Base-by-base conservation (phyloP, 805 yeast species). In the Nakazawaea wyomingensis region DNA sequence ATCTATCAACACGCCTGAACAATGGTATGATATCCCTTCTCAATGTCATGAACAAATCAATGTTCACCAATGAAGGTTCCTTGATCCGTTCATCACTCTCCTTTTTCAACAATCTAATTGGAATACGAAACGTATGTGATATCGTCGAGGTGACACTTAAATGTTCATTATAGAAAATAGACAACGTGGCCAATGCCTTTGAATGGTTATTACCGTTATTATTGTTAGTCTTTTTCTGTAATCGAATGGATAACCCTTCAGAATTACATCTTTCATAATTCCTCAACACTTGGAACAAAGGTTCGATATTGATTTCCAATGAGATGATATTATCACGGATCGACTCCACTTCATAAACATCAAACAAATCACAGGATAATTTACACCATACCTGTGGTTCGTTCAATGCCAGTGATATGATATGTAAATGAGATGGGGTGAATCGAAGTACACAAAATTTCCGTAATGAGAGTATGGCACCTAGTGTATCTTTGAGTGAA, bases 311-410 rank as follows among this genome's bases (percentile, higher is more conserved):
- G 47, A 82, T 59, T 51, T 84, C 90, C 43, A 84, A 57, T 45
- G 73, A 69, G 17, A 84, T 73, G 16, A 70, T 65, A 52, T 80
- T 72, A 28, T 77, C 76, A 20, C 80, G 61, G 1, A 69, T 51
- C 35, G 83, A 74, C 39, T 66, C 71, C 27, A 79, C 68, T 47
- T 75, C 79, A 32, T 74, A 68, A 33, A 66, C 60, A 49, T 66
- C 67, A 64, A 81, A 74, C 30, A 78, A 55, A 11, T 67, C 60
- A 3, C 54, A 66, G 14, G 70, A 64, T 11, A 82, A 53, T 46
- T 74, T 76, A 50, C 83, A 72, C 87, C 88, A 83, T 2, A 79
- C 75, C 48, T 80, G 86, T 2, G 88, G 86, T 45, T 80, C 83
- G 34, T 70, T 65, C 21, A 69, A 50, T 7, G 74, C 66, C 1